Evolutionary conservation across 176 grass and related monocot genomes (phyloP), one percentile per base, ranked within the genome.

Genomic region (Chloris gayana): DNA sequence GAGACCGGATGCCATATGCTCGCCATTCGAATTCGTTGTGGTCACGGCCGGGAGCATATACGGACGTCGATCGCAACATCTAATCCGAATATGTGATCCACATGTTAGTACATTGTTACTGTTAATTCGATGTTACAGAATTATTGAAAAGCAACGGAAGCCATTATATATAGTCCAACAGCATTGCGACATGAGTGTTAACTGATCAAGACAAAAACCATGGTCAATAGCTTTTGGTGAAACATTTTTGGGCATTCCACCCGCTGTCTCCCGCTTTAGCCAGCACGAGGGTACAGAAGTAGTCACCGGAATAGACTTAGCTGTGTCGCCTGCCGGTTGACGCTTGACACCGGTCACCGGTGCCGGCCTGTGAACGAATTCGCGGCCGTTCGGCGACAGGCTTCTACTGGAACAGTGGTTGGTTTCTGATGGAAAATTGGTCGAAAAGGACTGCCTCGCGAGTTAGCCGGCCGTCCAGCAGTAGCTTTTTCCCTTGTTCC

Each of bases 181-280:
- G 51, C 51, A 50, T 4, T 2, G 3, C 14, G 15, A 50, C 15
- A 19, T 1, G 19, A 18, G 47, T 50, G 47, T 4, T 19, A 14
- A 0, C 3, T 6, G 1, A 30, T 61, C 17, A 1, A 67, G 54
- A 6, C 64, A 26, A 56, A 70, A 39, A 31, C 24, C 24, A 27
- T 58, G 21, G 70, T 63, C 67, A 72, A 30, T 10, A 62, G 61
- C 29, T 3, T 4, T 14, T 25, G 11, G 39, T 7, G n/a, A 31
- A 24, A 9, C 39, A 4, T 60, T 37, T 58, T 11, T 27, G 14
- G 14, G 27, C 47, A 4, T n/a, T 9, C 64, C 37, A 12, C 61
- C 80, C 21, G 18, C 9, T 76, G 73, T 37, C 73, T 42, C 85
- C 85, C 26, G 33, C 73, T 76, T 87, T 76, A 69, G 78, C 63